Evolutionary conservation across 768 basidiomycete species (phyloP), one percentile per base, ranked within the genome.

Genomic region (Dentipellis sp.): DNA sequence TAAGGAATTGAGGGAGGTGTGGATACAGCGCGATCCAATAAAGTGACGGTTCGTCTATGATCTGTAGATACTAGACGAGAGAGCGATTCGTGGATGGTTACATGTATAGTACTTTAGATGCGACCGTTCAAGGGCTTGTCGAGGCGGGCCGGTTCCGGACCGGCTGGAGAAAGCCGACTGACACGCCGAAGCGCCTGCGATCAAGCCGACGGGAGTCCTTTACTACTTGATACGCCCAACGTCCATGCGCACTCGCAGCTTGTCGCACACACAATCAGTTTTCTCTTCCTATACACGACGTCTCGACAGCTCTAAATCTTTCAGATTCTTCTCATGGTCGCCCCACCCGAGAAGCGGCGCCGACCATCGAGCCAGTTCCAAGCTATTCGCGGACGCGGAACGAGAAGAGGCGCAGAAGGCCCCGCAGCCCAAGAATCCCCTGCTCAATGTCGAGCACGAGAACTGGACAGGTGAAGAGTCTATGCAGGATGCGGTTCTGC

Each of bases 381-480:
- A 86, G 65, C 77, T 88, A 42, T 82, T 86, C 64, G 79, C 77
- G 22, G 83, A 87, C 67, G 85, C 86, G 36, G 73, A 70, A 12
- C 67, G 62, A 37, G 82, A 84, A 62, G 82, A 81, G 61, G 68
- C 71, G 3, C 73, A 77, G 57, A 67, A 69, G 47, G 54, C 59
- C 17, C 54, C 47, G 37, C 53, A 52, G 50, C n/a, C 57, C 21
- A 39, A 55, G 19, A 51, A 62, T 37, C 62, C 59, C 52, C 69
- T 59, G 34, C 61, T 74, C 50, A 74, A 78, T 60, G 72, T 69
- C 10, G 74, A 79, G 61, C 72, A 84, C 36, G 73, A 78, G 56
- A 84, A 90, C 65, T 91, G 88, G 91, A 79, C 78, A 1, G 88
- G 88, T 0, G 87, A 92, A 10, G 91, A 92, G 67, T 73, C 76